A percentile compares a stretch with the other conserved stretches of the same genome.
These are phyloP conservation scores for Penicillium sp. DNA, from an alignment of 2,329 filamentous ascomycete species.

Conservation along the genomic window DNA sequence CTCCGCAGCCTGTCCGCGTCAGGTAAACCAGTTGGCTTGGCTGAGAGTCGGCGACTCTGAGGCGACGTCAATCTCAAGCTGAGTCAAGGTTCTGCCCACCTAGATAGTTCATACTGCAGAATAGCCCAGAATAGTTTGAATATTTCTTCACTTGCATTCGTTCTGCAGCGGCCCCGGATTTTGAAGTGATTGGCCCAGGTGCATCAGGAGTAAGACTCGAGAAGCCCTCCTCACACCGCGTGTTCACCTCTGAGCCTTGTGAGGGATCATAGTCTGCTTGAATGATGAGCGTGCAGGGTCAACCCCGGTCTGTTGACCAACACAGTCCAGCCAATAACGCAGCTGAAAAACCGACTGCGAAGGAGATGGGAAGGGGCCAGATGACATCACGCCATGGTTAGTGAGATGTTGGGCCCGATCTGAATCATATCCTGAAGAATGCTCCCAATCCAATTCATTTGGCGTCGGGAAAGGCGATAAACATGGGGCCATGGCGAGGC, in stretches of 20 bases:
- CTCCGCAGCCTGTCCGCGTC: slow-evolving; percentile 19
- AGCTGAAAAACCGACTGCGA: background rate
- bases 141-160: slow-evolving; percentile 3
- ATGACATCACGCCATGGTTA: slow-evolving; percentile 7
- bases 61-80: slow-evolving; percentile 2
- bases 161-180: slow-evolving; percentile 6
- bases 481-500: background rate
- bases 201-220: background rate
- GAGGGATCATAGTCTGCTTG: background rate
- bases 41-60: background rate
- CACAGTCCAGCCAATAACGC: background rate
- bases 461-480: background rate
- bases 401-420: slow-evolving; percentile 3
- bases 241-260: background rate
- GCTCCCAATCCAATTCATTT: slow-evolving; percentile 2
- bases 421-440: slow-evolving; percentile 5
- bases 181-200: background rate
- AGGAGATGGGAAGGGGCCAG: background rate
- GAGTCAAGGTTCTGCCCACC: background rate
- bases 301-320: slow-evolving; percentile 5
- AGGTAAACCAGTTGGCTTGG: background rate
- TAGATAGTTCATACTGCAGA: background rate
- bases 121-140: background rate
- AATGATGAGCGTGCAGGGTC: slow-evolving; percentile 1
- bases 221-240: slow-evolving; percentile 8